These are phyloP conservation scores for Tylopilus intermedius DNA, from an alignment of 768 basidiomycete genomes.

Conservation along the genomic window DNA sequence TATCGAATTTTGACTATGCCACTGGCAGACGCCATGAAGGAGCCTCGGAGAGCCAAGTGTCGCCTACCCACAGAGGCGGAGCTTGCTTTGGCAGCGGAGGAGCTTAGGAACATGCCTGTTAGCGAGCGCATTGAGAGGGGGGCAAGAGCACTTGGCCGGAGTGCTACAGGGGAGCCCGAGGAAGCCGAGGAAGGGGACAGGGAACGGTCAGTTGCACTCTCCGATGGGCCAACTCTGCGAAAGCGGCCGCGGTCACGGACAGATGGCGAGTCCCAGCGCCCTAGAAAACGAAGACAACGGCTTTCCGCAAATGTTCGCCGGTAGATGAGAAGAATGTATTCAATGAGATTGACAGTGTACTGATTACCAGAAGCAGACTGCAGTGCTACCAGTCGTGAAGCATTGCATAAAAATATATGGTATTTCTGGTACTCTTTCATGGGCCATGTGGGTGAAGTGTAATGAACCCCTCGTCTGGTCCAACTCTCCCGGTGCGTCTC, in stretches of 20 bases:
- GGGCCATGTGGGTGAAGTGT: conserved; percentile 25
- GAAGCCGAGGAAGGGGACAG: conserved; percentile 6
- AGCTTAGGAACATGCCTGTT: background rate
- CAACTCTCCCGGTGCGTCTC: conserved; percentile 28
- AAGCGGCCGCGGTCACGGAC: conserved; percentile 19
- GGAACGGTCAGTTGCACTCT: background rate
- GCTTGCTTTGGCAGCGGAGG: conserved; percentile 13
- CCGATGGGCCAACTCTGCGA: background rate
- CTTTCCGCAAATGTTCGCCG: background rate
- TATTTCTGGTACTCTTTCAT: conserved; percentile 7
- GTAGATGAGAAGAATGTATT: background rate
- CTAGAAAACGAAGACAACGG: conserved; percentile 16
- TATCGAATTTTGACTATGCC: conserved; percentile 18
- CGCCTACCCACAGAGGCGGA: conserved; percentile 21
- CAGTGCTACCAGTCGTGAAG: background rate
- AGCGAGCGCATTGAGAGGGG: background rate
- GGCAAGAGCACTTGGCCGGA: background rate
- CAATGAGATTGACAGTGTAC: background rate
- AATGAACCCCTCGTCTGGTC: conserved; percentile 32
- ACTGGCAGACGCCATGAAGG: conserved; percentile 13
- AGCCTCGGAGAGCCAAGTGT: conserved; percentile 22
- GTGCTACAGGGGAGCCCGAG: conserved; percentile 6
- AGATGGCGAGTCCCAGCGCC: conserved; percentile 10
- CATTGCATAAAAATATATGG: conserved; percentile 5
- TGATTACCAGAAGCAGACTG: background rate